Evolutionary conservation across 2,329 filamentous ascomycete species (phyloP), one percentile per base, ranked within the genome.

Genomic region (Botrytis porri): DNA sequence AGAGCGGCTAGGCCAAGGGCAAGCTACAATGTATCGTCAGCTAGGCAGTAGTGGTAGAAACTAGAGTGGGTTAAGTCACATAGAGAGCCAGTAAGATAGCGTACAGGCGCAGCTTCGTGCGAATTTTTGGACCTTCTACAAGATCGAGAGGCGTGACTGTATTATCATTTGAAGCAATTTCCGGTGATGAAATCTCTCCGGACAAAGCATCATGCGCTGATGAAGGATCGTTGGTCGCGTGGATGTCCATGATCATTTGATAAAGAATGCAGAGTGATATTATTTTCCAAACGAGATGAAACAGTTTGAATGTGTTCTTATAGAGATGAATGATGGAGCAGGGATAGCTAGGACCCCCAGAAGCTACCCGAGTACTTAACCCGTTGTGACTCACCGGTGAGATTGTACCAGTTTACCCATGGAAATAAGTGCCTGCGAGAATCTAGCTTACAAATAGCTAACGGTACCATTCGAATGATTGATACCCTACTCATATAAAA

Each of bases 1-100:
- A 81, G 75, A 7, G 80, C 79, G 60, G 80, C 77, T 37, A 80
- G 74, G 32, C 74, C 73, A 25, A 75, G 64, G 10, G 64, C 64
- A 16, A 66, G 64, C 64, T 66, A 35, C 6, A 48, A 51, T 14
- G 8, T 22, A 66, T 51, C 8, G 43, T 66, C 25, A 66, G 64
- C 37, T 25, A 3, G 25, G 3, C 32, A 22, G 8, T 51, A 48
- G 18, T 48, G 29, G 1, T 62, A 37, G 32, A 22, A 39, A 62
- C 22, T 9, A 51, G 41, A n/a, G 14, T 14, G 3, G 39, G 18
- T 51, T 64, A 43, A 6, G 41, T 22, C 73, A 79, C 78, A 74
- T 78, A 79, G 66, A 79, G 77, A 16, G 76, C 74, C 25, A 73
- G 35, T 70, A 79, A 64, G 67, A 79, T 79, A 22, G 75, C 57